phyloP scores from a whole-genome alignment of 1,284 basidiomycete species.

The Volvariella volvacea region DNA sequence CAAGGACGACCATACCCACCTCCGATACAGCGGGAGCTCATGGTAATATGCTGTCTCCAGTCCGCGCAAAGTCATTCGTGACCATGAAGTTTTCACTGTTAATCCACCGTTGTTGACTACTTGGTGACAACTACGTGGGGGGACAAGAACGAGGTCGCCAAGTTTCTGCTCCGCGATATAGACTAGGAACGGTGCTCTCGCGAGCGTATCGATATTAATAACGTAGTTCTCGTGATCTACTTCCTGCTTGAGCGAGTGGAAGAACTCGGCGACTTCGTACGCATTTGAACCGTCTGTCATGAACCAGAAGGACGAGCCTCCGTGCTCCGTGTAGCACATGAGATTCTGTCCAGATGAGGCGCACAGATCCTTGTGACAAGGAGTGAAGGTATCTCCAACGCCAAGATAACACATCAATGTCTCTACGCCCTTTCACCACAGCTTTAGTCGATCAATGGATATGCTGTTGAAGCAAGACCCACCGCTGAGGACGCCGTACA shows the following conservation, averaged over 20 bases:
- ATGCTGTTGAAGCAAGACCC: slow-evolving; percentile 11
- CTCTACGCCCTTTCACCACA: slow-evolving; percentile 47
- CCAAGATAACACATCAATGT: slow-evolving; percentile 78
- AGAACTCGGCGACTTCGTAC: slow-evolving; percentile 45
- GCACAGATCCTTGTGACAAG: slow-evolving; percentile 75
- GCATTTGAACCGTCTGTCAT: slow-evolving; percentile 61
- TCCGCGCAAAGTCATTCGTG: slow-evolving; percentile 64
- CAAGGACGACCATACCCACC: slow-evolving; percentile 33
- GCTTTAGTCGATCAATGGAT: neutral
- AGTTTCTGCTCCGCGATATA: slow-evolving; percentile 64
- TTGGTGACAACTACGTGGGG: slow-evolving; percentile 70
- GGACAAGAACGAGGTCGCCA: slow-evolving; percentile 74
- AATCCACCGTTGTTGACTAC: slow-evolving; percentile 72
- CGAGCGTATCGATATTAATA: slow-evolving; percentile 55
- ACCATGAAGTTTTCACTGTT: slow-evolving; percentile 76
- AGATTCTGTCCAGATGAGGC: slow-evolving; percentile 76
- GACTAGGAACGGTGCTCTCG: slow-evolving; percentile 54
- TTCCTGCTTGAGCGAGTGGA: slow-evolving; percentile 50
- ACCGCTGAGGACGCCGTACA: slow-evolving; percentile 40
- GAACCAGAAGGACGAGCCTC: slow-evolving; percentile 73
- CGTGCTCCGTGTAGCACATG: slow-evolving; percentile 68
- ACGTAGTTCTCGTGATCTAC: slow-evolving; percentile 67
- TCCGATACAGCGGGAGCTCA: slow-evolving; percentile 69
- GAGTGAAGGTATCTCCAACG: slow-evolving; percentile 68
- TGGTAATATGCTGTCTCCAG: slow-evolving; percentile 52